phyloP scores from a whole-genome alignment of 2,329 filamentous ascomycete species.

The Phyllosticta ampelicida region DNA sequence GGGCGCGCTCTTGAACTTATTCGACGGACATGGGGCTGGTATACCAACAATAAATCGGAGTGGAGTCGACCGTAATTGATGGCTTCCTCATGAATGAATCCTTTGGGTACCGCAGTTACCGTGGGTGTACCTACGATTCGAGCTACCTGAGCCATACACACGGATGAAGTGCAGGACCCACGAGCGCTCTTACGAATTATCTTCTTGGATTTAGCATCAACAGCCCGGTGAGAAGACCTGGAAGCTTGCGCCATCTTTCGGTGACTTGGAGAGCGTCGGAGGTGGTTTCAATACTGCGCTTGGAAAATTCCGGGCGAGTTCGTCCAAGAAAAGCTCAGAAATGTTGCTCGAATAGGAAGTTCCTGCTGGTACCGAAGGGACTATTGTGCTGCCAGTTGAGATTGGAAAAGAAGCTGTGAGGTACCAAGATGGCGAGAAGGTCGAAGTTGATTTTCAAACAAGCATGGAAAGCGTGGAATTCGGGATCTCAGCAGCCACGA shows the following conservation, averaged over 20 bases:
- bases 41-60: constrained; percentile 45
- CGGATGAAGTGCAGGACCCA: constrained; percentile 31
- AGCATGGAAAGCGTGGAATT: neutral
- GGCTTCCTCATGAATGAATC: constrained; percentile 46
- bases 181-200: constrained; percentile 27
- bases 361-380: neutral
- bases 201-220: constrained; percentile 35
- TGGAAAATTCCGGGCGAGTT: constrained; percentile 31
- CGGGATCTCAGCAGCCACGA: neutral
- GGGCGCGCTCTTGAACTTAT: constrained; percentile 46
- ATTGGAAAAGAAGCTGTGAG: neutral
- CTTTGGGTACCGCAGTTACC: constrained; percentile 45
- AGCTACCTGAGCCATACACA: constrained; percentile 31
- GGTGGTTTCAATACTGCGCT: constrained; percentile 37
- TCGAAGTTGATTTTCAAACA: neutral
- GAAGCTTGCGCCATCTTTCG: constrained; percentile 35
- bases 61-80: constrained; percentile 49
- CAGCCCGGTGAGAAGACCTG: constrained; percentile 31
- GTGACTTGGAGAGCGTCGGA: constrained; percentile 32
- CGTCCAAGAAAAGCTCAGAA: constrained; percentile 16
- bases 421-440: neutral
- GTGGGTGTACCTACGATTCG: constrained; percentile 42
- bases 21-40: constrained; percentile 50
- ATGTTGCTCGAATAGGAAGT: constrained; percentile 12
- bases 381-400: neutral